Evolutionary conservation across 257 asterid species (phyloP).

Genomic region (Dorcoceras hygrometricum): DNA sequence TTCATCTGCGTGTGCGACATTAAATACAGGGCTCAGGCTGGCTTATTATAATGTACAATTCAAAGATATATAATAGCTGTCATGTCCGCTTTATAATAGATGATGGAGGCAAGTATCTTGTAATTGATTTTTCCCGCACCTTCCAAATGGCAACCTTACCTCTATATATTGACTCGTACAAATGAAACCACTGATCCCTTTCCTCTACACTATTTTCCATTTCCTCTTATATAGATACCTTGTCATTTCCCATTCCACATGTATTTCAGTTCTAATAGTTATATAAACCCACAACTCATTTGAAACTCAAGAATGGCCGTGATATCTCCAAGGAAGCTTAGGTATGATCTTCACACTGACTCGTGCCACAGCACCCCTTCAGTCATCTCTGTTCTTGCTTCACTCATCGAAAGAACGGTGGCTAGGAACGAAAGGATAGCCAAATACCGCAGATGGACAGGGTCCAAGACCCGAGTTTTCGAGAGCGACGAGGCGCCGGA

Average conservation of each 20-base stretch:
- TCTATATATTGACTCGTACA: not conserved
- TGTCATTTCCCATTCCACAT: conserved; percentile 8
- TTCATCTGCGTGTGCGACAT: not conserved
- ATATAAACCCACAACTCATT: too few relatives aligned
- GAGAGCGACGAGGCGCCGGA: conserved; percentile 79
- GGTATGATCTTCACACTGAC: conserved; percentile 67
- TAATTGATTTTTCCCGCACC: conserved; percentile 50
- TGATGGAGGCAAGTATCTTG: conserved; percentile 75
- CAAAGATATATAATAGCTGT: conserved; percentile 53
- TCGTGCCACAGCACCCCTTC: conserved; percentile 51
- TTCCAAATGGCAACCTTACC: conserved; percentile 34
- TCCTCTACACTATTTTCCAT: conserved; percentile 18
- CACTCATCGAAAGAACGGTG: conserved; percentile 74
- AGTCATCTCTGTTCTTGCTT: conserved; percentile 89
- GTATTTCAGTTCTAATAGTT: too few relatives aligned
- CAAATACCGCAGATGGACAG: conserved; percentile 34
- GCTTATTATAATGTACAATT: conserved; percentile 19
- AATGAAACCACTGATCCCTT: conserved; percentile 24
- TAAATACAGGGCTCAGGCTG: not conserved
- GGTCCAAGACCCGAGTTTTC: conserved; percentile 51
- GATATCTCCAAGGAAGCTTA: conserved; percentile 77
- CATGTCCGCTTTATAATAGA: conserved; percentile 36
- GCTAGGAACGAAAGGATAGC: conserved; percentile 69
- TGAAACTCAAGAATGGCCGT: conserved; percentile 47
- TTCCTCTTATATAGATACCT: conserved; percentile 25